phyloP scores from a whole-genome alignment of 805 yeast species.

The Ogataea saltuana region DNA sequence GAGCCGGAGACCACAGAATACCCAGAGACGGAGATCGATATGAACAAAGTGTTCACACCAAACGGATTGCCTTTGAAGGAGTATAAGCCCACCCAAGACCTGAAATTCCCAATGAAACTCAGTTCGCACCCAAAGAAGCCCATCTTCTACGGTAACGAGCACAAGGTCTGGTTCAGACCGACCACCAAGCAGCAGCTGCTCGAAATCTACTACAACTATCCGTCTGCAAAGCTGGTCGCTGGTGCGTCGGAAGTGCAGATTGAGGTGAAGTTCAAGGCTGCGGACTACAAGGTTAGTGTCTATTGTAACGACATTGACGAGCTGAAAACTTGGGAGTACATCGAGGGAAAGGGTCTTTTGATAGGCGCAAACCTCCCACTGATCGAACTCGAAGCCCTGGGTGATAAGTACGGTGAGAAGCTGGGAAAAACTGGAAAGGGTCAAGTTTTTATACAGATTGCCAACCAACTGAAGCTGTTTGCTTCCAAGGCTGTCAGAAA shows the following conservation, averaged over 20 bases:
- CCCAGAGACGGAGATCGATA: conserved; percentile 36
- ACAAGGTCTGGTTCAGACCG: conserved; percentile 47
- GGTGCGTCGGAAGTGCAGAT: conserved; percentile 52
- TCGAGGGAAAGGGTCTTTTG: conserved; percentile 42
- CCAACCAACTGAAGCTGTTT: conserved; percentile 44
- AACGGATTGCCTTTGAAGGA: conserved; percentile 43
- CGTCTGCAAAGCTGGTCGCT: conserved; percentile 42
- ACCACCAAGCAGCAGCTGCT: conserved; percentile 40
- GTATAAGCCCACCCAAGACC: conserved; percentile 40
- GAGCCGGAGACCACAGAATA: conserved; percentile 21
- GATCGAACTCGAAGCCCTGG: conserved; percentile 39
- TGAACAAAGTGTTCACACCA: conserved; percentile 37
- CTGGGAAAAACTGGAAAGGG: conserved; percentile 29
- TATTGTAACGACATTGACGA: conserved; percentile 46
- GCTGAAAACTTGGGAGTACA: conserved; percentile 37
- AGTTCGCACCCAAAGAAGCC: conserved; percentile 30
- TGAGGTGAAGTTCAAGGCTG: conserved; percentile 45
- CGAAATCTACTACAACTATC: conserved; percentile 36
- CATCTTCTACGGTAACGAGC: conserved; percentile 40
- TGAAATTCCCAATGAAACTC: conserved; percentile 42
- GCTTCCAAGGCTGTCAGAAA: conserved; percentile 52
- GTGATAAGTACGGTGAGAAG: conserved; percentile 33
- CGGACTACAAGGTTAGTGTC: conserved; percentile 41
- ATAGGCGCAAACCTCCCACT: conserved; percentile 46
- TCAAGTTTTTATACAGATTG: conserved; percentile 40